Evolutionary conservation across 192 early-diverging fungal genomes (phyloP).

Genomic region (Coemansia sp.): DNA sequence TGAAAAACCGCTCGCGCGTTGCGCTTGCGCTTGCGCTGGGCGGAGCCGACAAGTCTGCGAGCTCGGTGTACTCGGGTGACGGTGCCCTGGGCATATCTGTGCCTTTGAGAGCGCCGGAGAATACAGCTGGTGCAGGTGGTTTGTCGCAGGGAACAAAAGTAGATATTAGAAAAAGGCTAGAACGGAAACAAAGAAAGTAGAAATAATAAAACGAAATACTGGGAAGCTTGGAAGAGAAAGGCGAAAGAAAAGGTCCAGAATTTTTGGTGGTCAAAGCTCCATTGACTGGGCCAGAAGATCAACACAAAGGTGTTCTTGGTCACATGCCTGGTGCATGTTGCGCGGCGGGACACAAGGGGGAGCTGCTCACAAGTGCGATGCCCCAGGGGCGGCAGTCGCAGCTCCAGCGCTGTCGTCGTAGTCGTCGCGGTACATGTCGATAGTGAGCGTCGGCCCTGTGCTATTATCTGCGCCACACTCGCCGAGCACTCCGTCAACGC

Average conservation of each 20-base stretch:
- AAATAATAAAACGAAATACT: too few species aligned
- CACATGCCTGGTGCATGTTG: too few species aligned
- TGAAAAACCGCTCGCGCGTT: slow-evolving; percentile 14
- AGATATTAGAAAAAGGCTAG: background rate
- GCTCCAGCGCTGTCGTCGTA: background rate
- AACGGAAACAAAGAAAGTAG: too few species aligned
- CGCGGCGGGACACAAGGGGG: background rate
- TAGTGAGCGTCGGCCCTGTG: slow-evolving; percentile 4
- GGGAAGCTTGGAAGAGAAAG: too few species aligned
- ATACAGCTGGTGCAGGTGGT: background rate
- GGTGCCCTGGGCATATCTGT: slow-evolving; percentile 11
- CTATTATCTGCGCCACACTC: background rate
- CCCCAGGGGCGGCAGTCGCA: background rate
- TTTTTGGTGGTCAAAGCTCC: background rate
- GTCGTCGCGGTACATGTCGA: slow-evolving; percentile 33
- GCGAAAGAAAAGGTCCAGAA: too few species aligned
- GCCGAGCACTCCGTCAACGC: slow-evolving; percentile 22
- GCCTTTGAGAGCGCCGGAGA: background rate
- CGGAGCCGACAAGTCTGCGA: slow-evolving; percentile 26
- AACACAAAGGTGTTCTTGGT: background rate
- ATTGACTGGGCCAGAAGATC: background rate
- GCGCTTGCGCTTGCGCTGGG: slow-evolving; percentile 3
- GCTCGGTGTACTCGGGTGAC: slow-evolving; percentile 48
- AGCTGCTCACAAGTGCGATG: background rate
- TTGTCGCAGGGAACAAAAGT: background rate